Evolutionary conservation across 257 asterid species (phyloP), one percentile per base, ranked within the genome.

Genomic region (Knoxia roxburghii): DNA sequence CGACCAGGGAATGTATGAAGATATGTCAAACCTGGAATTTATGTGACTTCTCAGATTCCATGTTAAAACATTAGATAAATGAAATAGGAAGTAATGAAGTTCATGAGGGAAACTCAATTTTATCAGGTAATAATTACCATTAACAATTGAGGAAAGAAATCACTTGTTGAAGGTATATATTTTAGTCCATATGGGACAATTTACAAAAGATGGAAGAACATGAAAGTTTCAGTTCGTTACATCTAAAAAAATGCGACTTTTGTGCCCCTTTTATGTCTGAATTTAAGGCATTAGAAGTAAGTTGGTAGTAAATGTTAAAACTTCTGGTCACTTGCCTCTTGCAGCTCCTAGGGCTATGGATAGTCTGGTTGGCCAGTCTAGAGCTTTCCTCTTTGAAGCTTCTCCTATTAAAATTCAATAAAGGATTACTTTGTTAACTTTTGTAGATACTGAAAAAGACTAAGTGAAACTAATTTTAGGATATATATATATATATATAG

Each of bases 281-380:
- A 15, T 15, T 17, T 56, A 56, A 27, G 10, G 40, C 18, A 12
- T 10, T 3, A 54, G 35, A 24, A 23, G 35, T 61, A 64, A 53
- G 57, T 65, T 43, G 12, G 4, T 32, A 50, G 35, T 32, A 30
- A 71, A 69, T 46, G 2, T 12, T 58, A 59, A 41, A 60, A 61
- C 65, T 46, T 49, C 49, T 51, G 18, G 58, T 56, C 69, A 81
- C 96, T 87, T 79, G 78, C 97, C 97, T 86, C 97, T 78, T 74
- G 97, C 97, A 52, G 97, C 95, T 7, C 97, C 97, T 71, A 90
- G 77, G 43, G 96, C 92, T 71, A 90, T 80, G 68, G 97, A 87
- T 71, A 90, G 86, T 75, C 97, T 81, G 60, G 92, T 87, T 55
- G 97, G 90, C 95, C 96, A 90, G 76, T 90, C 97, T 68, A 90